Base-by-base conservation (phyloP, 352 stramenopile genomes). In the Globisporangium nodosum region DNA sequence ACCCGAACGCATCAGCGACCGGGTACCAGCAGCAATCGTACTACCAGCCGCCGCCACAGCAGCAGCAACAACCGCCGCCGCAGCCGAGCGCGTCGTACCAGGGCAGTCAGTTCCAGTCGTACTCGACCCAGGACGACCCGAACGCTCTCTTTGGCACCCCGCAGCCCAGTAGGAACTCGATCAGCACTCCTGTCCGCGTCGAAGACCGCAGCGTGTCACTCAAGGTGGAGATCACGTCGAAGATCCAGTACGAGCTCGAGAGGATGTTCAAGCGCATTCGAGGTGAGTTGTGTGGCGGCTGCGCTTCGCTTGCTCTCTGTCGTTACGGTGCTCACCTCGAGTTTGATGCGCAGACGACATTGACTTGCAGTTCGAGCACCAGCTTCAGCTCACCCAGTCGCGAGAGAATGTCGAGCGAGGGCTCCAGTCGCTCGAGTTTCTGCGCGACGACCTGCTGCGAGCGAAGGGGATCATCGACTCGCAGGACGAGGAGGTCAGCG, bases 291-390 rank as follows among this genome's bases (percentile, higher is more conserved):
- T 20, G 6, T 45, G 20, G 12, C 16, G 30, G 1, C 7, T 21
- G 15, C 3, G 52, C 7, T 18, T 43, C 16, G 4, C 16, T 35
- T 31, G 7, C 8, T 37, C 20, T 16, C 3, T 43, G 40, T 39
- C 12, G n/a, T 24, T 2, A 40, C 49, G 48, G 24, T 61, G 21
- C 31, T 24, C 35, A 21, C 7, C 15, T 43, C 2, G 13, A 27
- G 40, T 53, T 63, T 39, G 24, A 1, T 52, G 24, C 6, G 5
- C 21, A 70, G 81, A 91, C 54, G 81, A 91, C 43, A 92, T 92
- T 40, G 86, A 95, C 65, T 35, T 89, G 43, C 84, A 95, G 65
- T 93, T 92, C 60, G 86, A 95, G 57, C 82, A 92, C 60, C 83
- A 92, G 56, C 70, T 92, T 1, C 80, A 92, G 58, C 66, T 95